These are phyloP conservation scores for Aeschynomene evenia DNA, from an alignment of 306 rosid species.

Conservation along the genomic window DNA sequence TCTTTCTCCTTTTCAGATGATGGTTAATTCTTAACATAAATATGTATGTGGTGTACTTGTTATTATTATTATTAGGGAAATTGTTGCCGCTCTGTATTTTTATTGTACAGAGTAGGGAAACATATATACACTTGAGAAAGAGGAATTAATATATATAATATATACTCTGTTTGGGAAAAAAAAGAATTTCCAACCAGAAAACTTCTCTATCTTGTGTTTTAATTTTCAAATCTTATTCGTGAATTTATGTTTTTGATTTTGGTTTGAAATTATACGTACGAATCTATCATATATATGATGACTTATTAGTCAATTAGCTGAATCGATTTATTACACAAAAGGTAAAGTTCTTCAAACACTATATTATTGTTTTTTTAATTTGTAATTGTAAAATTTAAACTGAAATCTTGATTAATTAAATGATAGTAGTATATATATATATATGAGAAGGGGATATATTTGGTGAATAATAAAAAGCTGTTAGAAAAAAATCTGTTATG, in stretches of 20 bases:
- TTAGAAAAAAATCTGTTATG: too few relatives aligned
- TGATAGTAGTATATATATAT: too few relatives aligned
- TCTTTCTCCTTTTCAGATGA: neutral
- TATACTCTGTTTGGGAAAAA: neutral
- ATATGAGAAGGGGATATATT: too few relatives aligned
- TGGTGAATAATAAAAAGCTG: too few relatives aligned
- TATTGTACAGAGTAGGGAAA: conserved; percentile 26
- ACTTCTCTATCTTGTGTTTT: neutral
- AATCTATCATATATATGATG: too few relatives aligned
- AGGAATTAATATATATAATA: neutral
- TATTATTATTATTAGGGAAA: neutral
- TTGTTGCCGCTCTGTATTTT: conserved; percentile 29
- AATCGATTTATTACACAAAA: too few relatives aligned
- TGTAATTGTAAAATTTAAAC: too few relatives aligned
- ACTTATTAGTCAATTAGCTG: too few relatives aligned
- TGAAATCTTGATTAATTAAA: too few relatives aligned
- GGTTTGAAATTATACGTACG: too few relatives aligned
- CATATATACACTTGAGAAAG: neutral
- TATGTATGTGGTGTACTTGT: neutral
- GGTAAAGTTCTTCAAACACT: too few relatives aligned
- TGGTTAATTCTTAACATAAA: neutral
- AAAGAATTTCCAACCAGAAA: neutral
- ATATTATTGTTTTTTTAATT: too few relatives aligned
- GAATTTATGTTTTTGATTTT: neutral
- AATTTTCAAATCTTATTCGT: neutral